Evolutionary conservation across 305 asterid genomes (phyloP).

Genomic region (Fraxinus platypoda): DNA sequence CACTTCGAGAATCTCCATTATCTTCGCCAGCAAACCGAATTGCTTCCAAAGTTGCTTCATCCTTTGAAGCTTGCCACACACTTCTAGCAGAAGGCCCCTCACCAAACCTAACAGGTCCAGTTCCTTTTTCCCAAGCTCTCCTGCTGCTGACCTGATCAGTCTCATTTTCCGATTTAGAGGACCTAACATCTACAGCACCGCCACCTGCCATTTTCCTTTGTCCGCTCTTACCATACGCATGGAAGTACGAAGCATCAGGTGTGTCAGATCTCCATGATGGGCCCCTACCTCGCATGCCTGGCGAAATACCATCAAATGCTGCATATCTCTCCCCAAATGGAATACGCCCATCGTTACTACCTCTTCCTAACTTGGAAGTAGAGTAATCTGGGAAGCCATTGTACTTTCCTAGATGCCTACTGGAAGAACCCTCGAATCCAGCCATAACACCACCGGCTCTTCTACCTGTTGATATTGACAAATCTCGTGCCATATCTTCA

Average conservation of each 20-base stretch:
- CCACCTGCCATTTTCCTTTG: slow-evolving; percentile 57
- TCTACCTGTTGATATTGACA: slow-evolving; percentile 76
- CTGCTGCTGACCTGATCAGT: slow-evolving; percentile 62
- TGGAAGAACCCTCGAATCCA: slow-evolving; percentile 71
- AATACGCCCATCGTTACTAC: slow-evolving; percentile 50
- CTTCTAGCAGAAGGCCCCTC: slow-evolving; percentile 99
- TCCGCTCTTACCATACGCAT: slow-evolving; percentile 62
- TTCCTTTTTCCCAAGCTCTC: slow-evolving; percentile 85
- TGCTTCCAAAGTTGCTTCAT: slow-evolving; percentile 97
- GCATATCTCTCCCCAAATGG: slow-evolving; percentile 69
- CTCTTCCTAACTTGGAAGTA: slow-evolving; percentile 66
- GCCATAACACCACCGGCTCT: slow-evolving; percentile 51
- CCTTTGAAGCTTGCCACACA: slow-evolving; percentile 99
- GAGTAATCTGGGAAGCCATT: slow-evolving; percentile 80
- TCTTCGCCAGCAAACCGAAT: slow-evolving; percentile 96
- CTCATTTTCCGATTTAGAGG: slow-evolving; percentile 65
- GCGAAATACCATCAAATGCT: slow-evolving; percentile 54
- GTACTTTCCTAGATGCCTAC: slow-evolving; percentile 65
- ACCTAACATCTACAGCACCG: slow-evolving; percentile 45
- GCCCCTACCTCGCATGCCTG: slow-evolving; percentile 63
- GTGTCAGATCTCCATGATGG: slow-evolving; percentile 74
- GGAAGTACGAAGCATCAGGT: slow-evolving; percentile 68
- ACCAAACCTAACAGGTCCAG: slow-evolving; percentile 80
- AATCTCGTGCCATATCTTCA: slow-evolving; percentile 94
- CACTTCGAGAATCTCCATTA: slow-evolving; percentile 61